Evolutionary conservation across 331 rosid species (phyloP).

Genomic region (Rosa hybrid): DNA sequence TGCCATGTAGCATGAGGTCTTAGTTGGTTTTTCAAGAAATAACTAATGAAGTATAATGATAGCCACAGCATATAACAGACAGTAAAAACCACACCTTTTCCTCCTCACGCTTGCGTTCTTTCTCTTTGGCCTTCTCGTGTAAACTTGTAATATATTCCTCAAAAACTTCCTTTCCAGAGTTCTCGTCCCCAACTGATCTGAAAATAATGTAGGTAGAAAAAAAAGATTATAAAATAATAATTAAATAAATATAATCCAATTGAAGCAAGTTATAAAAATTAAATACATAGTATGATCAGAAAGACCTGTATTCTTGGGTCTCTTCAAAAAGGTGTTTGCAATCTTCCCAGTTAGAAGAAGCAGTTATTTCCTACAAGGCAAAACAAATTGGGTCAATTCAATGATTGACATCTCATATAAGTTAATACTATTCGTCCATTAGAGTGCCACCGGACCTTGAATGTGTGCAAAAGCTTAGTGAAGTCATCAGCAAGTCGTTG

Average conservation of each 20-base stretch:
- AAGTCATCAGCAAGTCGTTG: slow-evolving; percentile 95
- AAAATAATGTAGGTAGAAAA: neutral
- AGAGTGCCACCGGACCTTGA: slow-evolving; percentile 57
- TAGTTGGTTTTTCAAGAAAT: neutral
- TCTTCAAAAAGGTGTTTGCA: slow-evolving; percentile 84
- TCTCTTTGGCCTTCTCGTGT: slow-evolving; percentile 89
- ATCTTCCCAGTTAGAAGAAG: slow-evolving; percentile 85
- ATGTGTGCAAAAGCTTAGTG: slow-evolving; percentile 59
- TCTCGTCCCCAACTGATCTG: slow-evolving; percentile 84
- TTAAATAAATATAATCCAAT: neutral
- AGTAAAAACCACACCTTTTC: slow-evolving; percentile 62
- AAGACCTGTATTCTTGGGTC: slow-evolving; percentile 84
- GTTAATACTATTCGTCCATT: neutral
- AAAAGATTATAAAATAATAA: slow-evolving; percentile 6
- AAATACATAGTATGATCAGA: neutral
- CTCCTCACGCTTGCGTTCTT: slow-evolving; percentile 96
- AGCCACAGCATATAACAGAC: slow-evolving; percentile 5
- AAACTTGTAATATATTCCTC: slow-evolving; percentile 68
- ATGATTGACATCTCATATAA: neutral
- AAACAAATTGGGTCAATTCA: slow-evolving; percentile 23
- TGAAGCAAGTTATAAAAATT: neutral
- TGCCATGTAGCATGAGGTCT: neutral
- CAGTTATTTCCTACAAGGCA: slow-evolving; percentile 66
- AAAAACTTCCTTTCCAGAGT: slow-evolving; percentile 61
- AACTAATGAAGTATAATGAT: slow-evolving; percentile 5